phyloP scores from a whole-genome alignment of 2,329 filamentous ascomycete species.

The Ceratocystis colombiana region DNA sequence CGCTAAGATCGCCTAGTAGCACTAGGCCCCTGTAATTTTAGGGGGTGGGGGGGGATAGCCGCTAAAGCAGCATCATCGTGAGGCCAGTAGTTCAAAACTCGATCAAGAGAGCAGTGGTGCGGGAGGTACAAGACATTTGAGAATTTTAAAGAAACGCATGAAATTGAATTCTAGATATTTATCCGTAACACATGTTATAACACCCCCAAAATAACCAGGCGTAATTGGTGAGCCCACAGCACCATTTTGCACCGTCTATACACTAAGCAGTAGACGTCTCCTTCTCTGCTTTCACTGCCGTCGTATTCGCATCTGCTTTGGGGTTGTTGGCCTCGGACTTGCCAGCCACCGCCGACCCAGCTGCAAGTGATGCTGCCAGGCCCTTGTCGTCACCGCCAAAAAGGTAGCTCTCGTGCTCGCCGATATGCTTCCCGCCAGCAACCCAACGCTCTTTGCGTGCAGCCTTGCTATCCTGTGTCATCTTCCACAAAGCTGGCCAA shows the following conservation, averaged over 20 bases:
- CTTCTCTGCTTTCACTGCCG: not conserved
- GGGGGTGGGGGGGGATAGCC: not conserved
- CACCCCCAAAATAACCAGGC: not conserved
- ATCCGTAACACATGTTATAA: not conserved
- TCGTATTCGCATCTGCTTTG: slow-evolving; percentile 17
- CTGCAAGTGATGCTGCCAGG: slow-evolving; percentile 22
- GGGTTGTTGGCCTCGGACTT: slow-evolving; percentile 19
- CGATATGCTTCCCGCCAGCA: slow-evolving; percentile 66
- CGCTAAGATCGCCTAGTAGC: not conserved
- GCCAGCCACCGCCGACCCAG: slow-evolving; percentile 19
- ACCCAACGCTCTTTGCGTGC: slow-evolving; percentile 63
- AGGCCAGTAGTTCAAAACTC: not conserved
- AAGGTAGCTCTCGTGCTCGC: slow-evolving; percentile 82
- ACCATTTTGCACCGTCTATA: not conserved
- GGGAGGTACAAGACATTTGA: not conserved
- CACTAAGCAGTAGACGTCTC: slow-evolving; percentile 24
- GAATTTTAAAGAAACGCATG: not conserved
- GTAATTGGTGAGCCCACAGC: slow-evolving; percentile 19
- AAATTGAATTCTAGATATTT: not conserved
- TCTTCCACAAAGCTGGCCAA: slow-evolving; percentile 72
- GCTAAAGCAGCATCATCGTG: not conserved
- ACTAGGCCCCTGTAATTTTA: not conserved
- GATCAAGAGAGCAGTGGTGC: not conserved
- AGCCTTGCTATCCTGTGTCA: slow-evolving; percentile 56
- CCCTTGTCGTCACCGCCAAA: slow-evolving; percentile 43